Percentiles rank a stretch among this genome's conserved stretches.
Conservation (phyloP, 768 basidiomycete genomes). For the Cystobasidium tubakii region DNA sequence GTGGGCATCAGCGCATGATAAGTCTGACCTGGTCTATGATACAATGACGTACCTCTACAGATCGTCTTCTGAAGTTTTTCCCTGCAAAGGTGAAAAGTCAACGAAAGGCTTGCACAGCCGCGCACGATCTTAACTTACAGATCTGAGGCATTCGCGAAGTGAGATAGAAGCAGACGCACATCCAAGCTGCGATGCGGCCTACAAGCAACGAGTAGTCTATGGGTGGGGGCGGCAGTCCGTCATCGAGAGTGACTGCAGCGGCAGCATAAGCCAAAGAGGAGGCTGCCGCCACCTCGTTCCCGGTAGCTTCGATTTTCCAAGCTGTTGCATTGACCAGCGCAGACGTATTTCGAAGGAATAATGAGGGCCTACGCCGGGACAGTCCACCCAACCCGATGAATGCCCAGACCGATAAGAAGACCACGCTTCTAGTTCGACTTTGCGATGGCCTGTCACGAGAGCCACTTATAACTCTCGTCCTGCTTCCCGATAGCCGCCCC, state of each 20-base stretch:
- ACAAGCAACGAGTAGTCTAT: constrained; percentile 48
- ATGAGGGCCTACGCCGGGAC: background rate
- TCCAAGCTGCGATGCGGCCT: constrained; percentile 89
- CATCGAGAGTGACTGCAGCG: background rate
- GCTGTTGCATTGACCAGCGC: background rate
- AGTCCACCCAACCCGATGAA: constrained; percentile 56
- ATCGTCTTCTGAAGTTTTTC: constrained; percentile 45
- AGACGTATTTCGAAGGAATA: background rate
- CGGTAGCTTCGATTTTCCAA: background rate
- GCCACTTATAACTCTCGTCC: background rate
- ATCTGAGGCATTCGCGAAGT: constrained; percentile 94
- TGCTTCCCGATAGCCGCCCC: background rate
- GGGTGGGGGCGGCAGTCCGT: background rate
- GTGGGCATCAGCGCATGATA: background rate
- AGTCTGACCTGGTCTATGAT: background rate
- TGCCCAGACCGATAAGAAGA: constrained; percentile 71
- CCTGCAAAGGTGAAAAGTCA: constrained; percentile 63
- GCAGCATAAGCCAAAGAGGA: background rate
- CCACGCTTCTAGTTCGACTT: constrained; percentile 66
- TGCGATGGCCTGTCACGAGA: constrained; percentile 53
- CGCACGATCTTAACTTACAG: too few species aligned
- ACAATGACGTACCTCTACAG: constrained; percentile 49
- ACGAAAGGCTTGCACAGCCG: too few species aligned
- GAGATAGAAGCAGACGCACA: constrained; percentile 84
- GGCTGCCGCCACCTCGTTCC: background rate